phyloP scores from a whole-genome alignment of 176 grass and related monocot genomes.

The Otatea glauca region DNA sequence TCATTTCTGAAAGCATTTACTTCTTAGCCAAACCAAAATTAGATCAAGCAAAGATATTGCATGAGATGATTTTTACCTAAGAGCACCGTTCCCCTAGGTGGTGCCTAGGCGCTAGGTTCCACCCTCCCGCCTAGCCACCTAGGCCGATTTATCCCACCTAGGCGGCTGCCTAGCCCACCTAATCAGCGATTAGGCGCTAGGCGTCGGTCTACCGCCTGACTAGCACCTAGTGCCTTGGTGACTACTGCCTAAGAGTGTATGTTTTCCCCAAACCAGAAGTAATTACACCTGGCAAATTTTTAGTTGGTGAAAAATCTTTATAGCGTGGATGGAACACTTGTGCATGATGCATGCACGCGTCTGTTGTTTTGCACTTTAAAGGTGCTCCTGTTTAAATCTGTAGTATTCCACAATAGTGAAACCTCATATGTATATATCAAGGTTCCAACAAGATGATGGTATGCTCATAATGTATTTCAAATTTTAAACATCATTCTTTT shows the following conservation, averaged over 20 bases:
- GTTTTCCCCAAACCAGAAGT: not conserved
- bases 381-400: not conserved
- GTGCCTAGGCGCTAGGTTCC: no score
- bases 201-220: no score
- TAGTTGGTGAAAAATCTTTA: not conserved
- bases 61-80: not conserved
- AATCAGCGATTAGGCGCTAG: no score
- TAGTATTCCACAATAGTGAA: not conserved
- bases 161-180: no score
- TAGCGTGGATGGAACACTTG: not conserved
- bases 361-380: slow-evolving; percentile 18
- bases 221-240: no score
- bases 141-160: no score
- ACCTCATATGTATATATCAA: not conserved
- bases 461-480: not conserved
- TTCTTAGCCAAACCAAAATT: not conserved
- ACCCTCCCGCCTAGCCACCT: no score
- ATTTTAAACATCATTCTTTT: not conserved
- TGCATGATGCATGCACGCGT: not conserved
- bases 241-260: not conserved
- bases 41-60: not conserved
- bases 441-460: not conserved
- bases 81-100: no score
- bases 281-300: not conserved
- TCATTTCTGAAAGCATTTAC: not conserved